A percentile compares a stretch with the other conserved stretches of the same genome.
Conservation (phyloP, 257 asterid genomes). For the Plantago elongata region DNA sequence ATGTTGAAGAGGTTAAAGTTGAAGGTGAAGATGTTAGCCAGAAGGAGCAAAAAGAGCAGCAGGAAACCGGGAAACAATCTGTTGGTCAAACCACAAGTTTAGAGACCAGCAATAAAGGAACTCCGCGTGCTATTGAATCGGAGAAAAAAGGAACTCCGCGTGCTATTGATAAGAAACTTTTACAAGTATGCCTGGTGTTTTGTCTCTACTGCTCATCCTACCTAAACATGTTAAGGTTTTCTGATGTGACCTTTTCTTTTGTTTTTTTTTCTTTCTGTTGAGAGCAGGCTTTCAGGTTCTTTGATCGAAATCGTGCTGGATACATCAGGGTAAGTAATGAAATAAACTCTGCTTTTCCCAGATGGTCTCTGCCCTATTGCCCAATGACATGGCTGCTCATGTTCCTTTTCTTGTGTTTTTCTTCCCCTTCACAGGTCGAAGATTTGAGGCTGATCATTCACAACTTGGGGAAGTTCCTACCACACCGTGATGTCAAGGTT, state of each 20-base stretch:
- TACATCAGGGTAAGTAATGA: slow-evolving; percentile 63
- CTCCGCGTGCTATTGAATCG: slow-evolving; percentile 28
- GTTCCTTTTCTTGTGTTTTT: slow-evolving; percentile 5
- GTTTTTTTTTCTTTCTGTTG: slow-evolving; percentile 13
- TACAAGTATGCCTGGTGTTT: slow-evolving; percentile 48
- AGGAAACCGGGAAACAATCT: slow-evolving; percentile 27
- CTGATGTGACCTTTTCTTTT: background rate
- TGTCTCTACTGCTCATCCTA: background rate
- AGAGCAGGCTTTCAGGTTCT: slow-evolving; percentile 92
- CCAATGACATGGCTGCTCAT: background rate
- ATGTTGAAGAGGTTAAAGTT: slow-evolving; percentile 29
- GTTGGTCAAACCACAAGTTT: slow-evolving; percentile 25
- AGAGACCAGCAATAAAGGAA: slow-evolving; percentile 31
- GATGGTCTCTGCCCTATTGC: background rate
- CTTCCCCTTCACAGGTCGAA: slow-evolving; percentile 56
- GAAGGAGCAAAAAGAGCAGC: slow-evolving; percentile 28
- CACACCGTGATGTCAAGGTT: slow-evolving; percentile 93
- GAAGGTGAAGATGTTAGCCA: slow-evolving; percentile 28
- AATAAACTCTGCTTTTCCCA: background rate
- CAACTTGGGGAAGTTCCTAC: slow-evolving; percentile 72
- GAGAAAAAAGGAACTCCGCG: slow-evolving; percentile 30
- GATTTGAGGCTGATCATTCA: slow-evolving; percentile 84
- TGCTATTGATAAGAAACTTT: slow-evolving; percentile 56
- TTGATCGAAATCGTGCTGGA: slow-evolving; percentile 88
- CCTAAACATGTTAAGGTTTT: slow-evolving; percentile 6